Percentiles rank a stretch among this genome's conserved stretches.
Conservation (phyloP, 768 basidiomycete genomes). For the Exsudoporus frostii region DNA sequence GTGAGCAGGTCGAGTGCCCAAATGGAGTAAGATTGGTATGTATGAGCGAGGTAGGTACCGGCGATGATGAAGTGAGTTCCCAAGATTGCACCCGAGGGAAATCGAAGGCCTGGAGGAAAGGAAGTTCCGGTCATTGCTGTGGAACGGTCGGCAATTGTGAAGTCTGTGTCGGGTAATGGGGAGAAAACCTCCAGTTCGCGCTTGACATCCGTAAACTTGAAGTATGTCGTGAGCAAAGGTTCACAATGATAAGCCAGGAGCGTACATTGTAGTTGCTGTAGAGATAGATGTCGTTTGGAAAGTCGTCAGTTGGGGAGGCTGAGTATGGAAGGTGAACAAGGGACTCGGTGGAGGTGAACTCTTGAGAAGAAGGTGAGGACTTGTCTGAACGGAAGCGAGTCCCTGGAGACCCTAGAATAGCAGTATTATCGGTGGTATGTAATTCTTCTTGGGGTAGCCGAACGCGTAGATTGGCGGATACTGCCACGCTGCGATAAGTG, state of each 20-base stretch:
- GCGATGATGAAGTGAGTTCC: conserved; percentile 91
- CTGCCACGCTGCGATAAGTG: conserved; percentile 91
- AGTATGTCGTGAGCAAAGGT: conserved; percentile 8
- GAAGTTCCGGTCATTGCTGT: conserved; percentile 73
- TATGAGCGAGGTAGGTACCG: conserved; percentile 92
- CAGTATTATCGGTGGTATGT: conserved; percentile 37
- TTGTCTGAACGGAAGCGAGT: conserved; percentile 55
- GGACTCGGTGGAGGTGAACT: conserved; percentile 55
- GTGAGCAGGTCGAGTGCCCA: conserved; percentile 88
- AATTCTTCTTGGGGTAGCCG: conserved; percentile 65
- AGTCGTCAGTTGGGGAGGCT: conserved; percentile 62
- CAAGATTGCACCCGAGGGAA: conserved; percentile 91
- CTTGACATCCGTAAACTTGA: conserved; percentile 89
- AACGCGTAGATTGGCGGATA: conserved; percentile 66
- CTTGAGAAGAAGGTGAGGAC: conserved; percentile 37
- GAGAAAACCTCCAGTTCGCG: conserved; percentile 92
- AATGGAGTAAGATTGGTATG: conserved; percentile 92
- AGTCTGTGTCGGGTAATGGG: conserved; percentile 71
- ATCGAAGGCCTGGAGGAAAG: conserved; percentile 92
- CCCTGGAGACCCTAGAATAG: conserved; percentile 53
- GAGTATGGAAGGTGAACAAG: conserved; percentile 78
- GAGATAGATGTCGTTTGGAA: conserved; percentile 82
- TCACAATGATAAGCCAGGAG: conserved; percentile 9
- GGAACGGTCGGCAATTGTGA: conserved; percentile 79
- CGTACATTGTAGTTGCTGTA: conserved; percentile 96